Evolutionary conservation across 371 early-diverging fungal genomes (phyloP).

Genomic region (Syncephalastrum racemosum): DNA sequence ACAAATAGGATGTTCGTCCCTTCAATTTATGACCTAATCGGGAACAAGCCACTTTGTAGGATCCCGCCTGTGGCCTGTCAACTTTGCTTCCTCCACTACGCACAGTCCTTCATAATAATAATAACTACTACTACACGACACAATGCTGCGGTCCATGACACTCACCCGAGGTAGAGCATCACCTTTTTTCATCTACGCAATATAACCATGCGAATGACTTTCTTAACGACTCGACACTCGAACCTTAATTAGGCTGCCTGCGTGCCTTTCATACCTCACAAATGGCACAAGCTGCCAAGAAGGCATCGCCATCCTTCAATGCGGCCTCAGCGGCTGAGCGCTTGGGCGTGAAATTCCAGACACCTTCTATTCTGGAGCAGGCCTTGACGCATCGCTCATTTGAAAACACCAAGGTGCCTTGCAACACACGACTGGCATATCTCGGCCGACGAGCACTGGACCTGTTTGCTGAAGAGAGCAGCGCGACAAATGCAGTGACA

Average conservation of each 20-base stretch:
- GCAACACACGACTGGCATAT: conserved; percentile 67
- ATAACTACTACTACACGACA: no score
- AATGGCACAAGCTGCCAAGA: background rate
- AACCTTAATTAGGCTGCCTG: no score
- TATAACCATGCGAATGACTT: background rate
- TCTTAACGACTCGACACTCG: conserved; percentile 4
- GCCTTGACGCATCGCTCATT: conserved; percentile 76
- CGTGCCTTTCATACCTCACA: conserved; percentile 4
- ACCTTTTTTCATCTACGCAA: background rate
- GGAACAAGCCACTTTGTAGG: no score
- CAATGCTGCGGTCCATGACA: no score
- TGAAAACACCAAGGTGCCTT: conserved; percentile 55
- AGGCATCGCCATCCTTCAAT: conserved; percentile 14
- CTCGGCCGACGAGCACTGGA: conserved; percentile 53
- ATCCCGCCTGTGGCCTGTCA: no score
- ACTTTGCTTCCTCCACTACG: no score
- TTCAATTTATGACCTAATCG: no score
- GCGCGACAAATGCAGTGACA: conserved; percentile 12
- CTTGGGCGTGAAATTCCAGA: conserved; percentile 46
- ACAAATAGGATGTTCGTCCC: no score
- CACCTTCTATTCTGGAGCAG: conserved; percentile 50
- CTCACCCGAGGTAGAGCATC: no score
- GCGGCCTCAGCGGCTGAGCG: conserved; percentile 12
- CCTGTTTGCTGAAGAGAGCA: conserved; percentile 29
- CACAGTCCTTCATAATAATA: no score